phyloP scores from a whole-genome alignment of 805 yeast genomes.

The Candida coleopterorum region DNA sequence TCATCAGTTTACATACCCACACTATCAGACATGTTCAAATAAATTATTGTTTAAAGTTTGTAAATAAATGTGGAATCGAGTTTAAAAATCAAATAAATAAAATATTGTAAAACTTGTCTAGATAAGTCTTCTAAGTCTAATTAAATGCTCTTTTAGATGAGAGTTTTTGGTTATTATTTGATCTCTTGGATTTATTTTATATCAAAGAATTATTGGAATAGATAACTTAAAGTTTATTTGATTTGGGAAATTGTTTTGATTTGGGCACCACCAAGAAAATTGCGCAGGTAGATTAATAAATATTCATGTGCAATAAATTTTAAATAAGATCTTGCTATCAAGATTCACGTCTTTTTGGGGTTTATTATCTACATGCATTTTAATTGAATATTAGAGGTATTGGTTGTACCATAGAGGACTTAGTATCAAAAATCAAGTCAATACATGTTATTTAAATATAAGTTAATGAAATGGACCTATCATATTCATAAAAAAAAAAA shows the following conservation, averaged over 20 bases:
- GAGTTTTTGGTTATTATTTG: no score
- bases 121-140: no score
- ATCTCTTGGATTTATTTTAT: no score
- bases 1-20: slow-evolving; percentile 8
- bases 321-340: not conserved
- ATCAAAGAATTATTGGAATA: not conserved
- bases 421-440: no score
- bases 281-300: not conserved
- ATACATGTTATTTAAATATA: slow-evolving; percentile 22
- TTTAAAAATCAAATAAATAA: no score
- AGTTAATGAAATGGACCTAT: slow-evolving; percentile 69
- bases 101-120: no score
- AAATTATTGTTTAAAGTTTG: no score
- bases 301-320: slow-evolving; percentile 5
- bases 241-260: slow-evolving; percentile 3
- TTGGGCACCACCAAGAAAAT: slow-evolving; percentile 7
- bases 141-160: no score
- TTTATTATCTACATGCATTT: no score
- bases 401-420: no score
- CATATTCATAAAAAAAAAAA: slow-evolving; percentile 34
- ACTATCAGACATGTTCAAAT: slow-evolving; percentile 8
- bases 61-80: not conserved
- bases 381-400: no score
- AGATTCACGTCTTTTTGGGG: no score
- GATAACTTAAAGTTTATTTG: not conserved